A percentile compares a stretch with the other conserved stretches of the same genome.
phyloP scores from a whole-genome alignment of 169 alveolate genomes.

The Cryptosporidium sp. region DNA sequence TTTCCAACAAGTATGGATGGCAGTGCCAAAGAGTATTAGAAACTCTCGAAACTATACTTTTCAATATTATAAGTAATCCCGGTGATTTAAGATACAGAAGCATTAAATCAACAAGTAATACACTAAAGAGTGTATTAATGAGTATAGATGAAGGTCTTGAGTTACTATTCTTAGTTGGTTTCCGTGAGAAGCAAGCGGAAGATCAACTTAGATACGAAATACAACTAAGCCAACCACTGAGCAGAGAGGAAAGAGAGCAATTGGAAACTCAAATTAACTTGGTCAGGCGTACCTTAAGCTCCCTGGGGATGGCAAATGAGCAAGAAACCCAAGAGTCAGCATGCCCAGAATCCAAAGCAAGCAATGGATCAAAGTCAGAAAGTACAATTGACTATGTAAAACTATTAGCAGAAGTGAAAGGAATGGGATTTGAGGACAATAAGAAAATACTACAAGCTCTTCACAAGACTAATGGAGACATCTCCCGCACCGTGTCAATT shows the following conservation, averaged over 20 bases:
- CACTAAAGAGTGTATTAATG: conserved; percentile 21
- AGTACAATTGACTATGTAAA: conserved; percentile 24
- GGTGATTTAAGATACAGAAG: conserved; percentile 54
- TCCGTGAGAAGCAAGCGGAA: conserved; percentile 15
- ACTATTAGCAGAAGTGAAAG: conserved; percentile 12
- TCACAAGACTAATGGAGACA: conserved; percentile 45
- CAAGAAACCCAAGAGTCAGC: not conserved
- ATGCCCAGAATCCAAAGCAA: not conserved
- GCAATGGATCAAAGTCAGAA: not conserved
- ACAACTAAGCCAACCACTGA: conserved; percentile 51
- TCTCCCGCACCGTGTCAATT: conserved; percentile 19
- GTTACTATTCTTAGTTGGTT: conserved; percentile 25
- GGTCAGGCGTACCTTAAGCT: not conserved
- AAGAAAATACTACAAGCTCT: conserved; percentile 23
- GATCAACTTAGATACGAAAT: conserved; percentile 56
- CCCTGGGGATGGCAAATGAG: conserved; percentile 16
- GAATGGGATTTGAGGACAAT: conserved; percentile 47
- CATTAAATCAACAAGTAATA: conserved; percentile 60
- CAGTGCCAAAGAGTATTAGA: conserved; percentile 46
- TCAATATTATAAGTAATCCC: conserved; percentile 48
- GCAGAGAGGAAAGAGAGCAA: conserved; percentile 5
- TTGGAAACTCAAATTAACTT: not conserved
- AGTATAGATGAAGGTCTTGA: conserved; percentile 63
- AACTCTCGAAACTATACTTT: conserved; percentile 55
- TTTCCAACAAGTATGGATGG: conserved; percentile 45